Percentiles rank a stretch among this genome's conserved stretches.
phyloP scores from a whole-genome alignment of 257 asterid species.

The Haberlea rhodopensis region DNA sequence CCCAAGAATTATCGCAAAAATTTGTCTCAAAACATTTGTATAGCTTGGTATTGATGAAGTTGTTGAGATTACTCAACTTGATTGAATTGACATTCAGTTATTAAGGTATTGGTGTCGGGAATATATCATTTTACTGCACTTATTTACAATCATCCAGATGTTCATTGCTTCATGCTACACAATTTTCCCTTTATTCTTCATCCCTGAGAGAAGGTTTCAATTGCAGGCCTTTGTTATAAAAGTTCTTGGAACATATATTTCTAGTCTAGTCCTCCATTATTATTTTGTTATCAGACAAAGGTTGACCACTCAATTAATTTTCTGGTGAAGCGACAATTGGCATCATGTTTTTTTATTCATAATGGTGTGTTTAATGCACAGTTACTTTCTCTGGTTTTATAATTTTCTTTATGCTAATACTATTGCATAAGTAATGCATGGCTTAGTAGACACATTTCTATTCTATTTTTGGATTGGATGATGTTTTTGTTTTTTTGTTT shows the following conservation, averaged over 20 bases:
- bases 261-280: constrained; percentile 5
- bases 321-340: not conserved
- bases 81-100: too few relatives aligned
- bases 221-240: not conserved
- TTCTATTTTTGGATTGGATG: constrained; percentile 13
- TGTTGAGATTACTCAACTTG: too few relatives aligned
- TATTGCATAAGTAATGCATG: not conserved
- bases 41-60: too few relatives aligned
- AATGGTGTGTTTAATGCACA: not conserved
- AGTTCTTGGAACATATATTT: not conserved
- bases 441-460: not conserved
- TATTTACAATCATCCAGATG: too few relatives aligned
- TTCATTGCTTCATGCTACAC: too few relatives aligned
- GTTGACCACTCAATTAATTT: constrained; percentile 18
- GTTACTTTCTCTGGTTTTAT: constrained; percentile 14
- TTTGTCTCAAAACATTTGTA: too few relatives aligned
- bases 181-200: too few relatives aligned
- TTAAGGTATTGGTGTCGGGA: too few relatives aligned
- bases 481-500: too few relatives aligned
- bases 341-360: not conserved
- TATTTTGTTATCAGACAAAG: constrained; percentile 6
- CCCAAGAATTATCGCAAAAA: too few relatives aligned
- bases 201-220: too few relatives aligned
- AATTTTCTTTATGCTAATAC: constrained; percentile 8
- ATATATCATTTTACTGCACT: too few relatives aligned